Evolutionary conservation across 2,329 filamentous ascomycete genomes (phyloP), one percentile per base, ranked within the genome.

Genomic region (Botrytis medusae): DNA sequence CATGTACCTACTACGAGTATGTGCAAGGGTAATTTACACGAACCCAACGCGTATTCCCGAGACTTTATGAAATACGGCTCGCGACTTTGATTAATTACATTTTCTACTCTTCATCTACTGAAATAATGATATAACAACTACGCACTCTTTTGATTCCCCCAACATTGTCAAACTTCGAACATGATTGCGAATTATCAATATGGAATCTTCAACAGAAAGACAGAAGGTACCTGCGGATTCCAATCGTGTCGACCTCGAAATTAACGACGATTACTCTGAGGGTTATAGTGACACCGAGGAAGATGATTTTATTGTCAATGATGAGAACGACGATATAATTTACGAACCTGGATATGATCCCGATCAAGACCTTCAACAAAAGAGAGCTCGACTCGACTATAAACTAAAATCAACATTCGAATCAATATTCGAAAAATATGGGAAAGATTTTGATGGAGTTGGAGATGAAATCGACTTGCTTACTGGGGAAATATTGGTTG

Each of bases 381-480:
- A 88, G 65, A 88, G 92, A 76, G 87, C 88, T 68, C 86, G 87
- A 72, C 92, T 94, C 73, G 90, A 93, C 75, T 84, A 86, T 75
- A 90, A 90, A 74, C 87, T 97, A 59, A 95, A 96, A 81, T 91
- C 90, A n/a, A 90, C 90, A 8, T 96, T 97, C 81, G 94, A 97
- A 80, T 85, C 89, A 72, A 97, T 98, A 72, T 97, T 97, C 80
- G 89, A 92, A 74, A 98, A 97, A 82, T 98, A 97, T 81, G 90
- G 87, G 71, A 90, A 87, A 76, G 92, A 98, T 81, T 97, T 97
- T 79, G 90, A 90, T 2, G 92, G 91, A 7, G 87, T 95, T 69
- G 94, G 92, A 71, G 95, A 98, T 82, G 94, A 97, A 83, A 94
- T 98, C 78, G 93, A 98, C 81, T 85, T 97, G 73, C 85, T 86